Evolutionary conservation across 1,284 basidiomycete species (phyloP).

Genomic region (Rhodotorula sp.): DNA sequence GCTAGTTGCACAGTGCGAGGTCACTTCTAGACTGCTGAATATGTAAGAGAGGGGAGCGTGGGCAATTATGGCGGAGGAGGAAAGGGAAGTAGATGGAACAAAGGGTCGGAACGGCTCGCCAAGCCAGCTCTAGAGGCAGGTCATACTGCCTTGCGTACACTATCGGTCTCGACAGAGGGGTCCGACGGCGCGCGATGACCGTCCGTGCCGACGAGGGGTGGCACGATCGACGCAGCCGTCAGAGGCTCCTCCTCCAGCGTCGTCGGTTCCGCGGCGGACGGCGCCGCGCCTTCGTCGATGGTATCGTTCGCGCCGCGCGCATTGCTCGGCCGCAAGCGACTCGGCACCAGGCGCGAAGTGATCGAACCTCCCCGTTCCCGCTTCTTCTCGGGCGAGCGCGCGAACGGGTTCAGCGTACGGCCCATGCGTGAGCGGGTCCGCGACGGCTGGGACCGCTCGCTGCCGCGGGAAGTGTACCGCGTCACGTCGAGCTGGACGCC

Average conservation of each 20-base stretch:
- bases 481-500: slow-evolving; percentile 23
- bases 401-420: slow-evolving; percentile 25
- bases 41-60: neutral
- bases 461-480: slow-evolving; percentile 28
- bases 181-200: neutral
- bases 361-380: slow-evolving; percentile 8
- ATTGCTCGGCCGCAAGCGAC: slow-evolving; percentile 1
- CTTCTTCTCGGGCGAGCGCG: slow-evolving; percentile 1
- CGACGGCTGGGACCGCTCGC: slow-evolving; percentile 9
- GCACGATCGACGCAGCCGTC: neutral
- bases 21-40: neutral
- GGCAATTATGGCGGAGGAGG: too few relatives aligned
- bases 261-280: neutral
- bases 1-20: neutral
- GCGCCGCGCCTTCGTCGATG: neutral
- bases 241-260: neutral
- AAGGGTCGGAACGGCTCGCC: neutral
- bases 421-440: slow-evolving; percentile 4
- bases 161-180: neutral
- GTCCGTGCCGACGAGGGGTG: neutral
- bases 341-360: slow-evolving; percentile 11
- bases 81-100: neutral
- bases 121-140: neutral
- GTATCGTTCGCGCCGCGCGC: neutral
- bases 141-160: slow-evolving; percentile 1